Conservation (phyloP, 768 basidiomycete species). For the Serpula lacrymans region DNA sequence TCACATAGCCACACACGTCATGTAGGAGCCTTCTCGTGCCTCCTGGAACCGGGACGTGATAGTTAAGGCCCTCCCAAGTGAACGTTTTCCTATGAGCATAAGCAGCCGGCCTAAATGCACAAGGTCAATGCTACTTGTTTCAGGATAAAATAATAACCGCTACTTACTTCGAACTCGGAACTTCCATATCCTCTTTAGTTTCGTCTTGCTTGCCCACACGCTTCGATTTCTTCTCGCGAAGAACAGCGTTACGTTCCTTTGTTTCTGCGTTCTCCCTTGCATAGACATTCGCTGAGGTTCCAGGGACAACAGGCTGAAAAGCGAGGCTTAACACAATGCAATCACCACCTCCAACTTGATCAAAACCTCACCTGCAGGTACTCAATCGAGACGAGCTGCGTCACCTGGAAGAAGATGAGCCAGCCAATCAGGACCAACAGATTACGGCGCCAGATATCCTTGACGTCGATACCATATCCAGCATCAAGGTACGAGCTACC, state of each 20-base stretch:
- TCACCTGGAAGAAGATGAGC: constrained; percentile 63
- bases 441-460: constrained; percentile 64
- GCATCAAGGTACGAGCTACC: constrained; percentile 63
- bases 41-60: constrained; percentile 65
- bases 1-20: constrained; percentile 76
- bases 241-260: constrained; percentile 50
- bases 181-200: constrained; percentile 14
- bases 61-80: constrained; percentile 81
- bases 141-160: not conserved
- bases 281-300: constrained; percentile 50
- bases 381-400: constrained; percentile 67
- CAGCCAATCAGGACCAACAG: constrained; percentile 71
- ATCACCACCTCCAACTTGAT: constrained; percentile 1
- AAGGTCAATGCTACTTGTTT: constrained; percentile 3
- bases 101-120: constrained; percentile 1
- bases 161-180: constrained; percentile 9
- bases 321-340: constrained; percentile 2
- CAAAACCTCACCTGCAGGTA: constrained; percentile 48
- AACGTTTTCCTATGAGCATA: constrained; percentile 52
- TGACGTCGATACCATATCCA: constrained; percentile 44
- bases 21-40: constrained; percentile 64
- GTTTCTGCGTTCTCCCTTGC: constrained; percentile 56
- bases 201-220: constrained; percentile 29
- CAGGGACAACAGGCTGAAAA: constrained; percentile 27
- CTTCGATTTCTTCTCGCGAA: constrained; percentile 50